These are phyloP conservation scores for Coniella vitis DNA, from an alignment of 2,329 filamentous ascomycete genomes.

Conservation along the genomic window DNA sequence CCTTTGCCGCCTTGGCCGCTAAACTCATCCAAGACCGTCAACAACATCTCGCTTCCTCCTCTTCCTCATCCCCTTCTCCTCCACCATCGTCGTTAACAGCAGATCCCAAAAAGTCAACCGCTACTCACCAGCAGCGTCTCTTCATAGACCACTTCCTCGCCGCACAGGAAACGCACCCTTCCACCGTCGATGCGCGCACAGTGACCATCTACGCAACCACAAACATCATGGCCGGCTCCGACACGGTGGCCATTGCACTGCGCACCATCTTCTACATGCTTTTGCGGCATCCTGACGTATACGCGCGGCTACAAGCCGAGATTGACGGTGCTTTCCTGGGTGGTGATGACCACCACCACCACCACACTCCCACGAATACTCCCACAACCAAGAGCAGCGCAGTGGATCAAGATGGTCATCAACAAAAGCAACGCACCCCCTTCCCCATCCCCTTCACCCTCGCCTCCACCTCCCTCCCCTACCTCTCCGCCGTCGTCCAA, in stretches of 20 bases:
- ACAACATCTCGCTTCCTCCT: too few relatives aligned
- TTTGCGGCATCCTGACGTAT: background rate
- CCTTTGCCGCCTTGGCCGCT: background rate
- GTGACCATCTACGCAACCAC: constrained; percentile 2
- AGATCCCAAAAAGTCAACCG: too few relatives aligned
- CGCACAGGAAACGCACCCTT: background rate
- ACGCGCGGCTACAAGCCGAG: background rate
- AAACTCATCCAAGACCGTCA: background rate
- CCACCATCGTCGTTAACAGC: too few relatives aligned
- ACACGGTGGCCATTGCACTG: constrained; percentile 59
- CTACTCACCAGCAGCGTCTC: too few relatives aligned
- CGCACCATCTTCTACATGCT: constrained; percentile 25
- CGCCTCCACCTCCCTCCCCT: background rate
- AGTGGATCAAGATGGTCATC: too few relatives aligned
- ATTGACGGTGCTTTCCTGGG: background rate
- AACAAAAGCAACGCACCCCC: too few relatives aligned
- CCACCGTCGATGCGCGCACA: background rate
- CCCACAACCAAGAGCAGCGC: too few relatives aligned
- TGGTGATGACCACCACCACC: too few relatives aligned
- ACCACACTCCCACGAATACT: too few relatives aligned
- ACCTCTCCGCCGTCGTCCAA: constrained; percentile 3
- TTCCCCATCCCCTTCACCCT: background rate
- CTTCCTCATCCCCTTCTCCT: too few relatives aligned
- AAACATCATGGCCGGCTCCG: constrained; percentile 39
- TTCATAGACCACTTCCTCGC: background rate